These are phyloP conservation scores for Haplosporangium sp. DNA, from an alignment of 371 early-diverging fungal genomes.

Conservation along the genomic window DNA sequence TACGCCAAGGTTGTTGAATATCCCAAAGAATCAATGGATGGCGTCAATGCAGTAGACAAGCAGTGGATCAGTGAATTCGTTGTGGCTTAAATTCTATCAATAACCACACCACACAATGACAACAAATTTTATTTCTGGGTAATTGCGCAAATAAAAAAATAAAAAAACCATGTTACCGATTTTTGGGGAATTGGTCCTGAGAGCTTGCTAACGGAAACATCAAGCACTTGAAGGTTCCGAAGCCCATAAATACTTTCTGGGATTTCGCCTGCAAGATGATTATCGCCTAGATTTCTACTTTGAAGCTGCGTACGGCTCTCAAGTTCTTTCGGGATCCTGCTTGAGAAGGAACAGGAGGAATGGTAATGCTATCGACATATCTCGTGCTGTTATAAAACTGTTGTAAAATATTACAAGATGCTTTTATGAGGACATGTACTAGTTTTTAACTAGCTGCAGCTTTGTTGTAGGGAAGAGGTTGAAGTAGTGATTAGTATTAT, in stretches of 20 bases:
- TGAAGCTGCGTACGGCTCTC: constrained; percentile 29
- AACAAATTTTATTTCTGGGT: not conserved
- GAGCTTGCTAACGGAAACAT: constrained; percentile 32
- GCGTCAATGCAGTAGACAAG: constrained; percentile 60
- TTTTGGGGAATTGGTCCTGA: constrained; percentile 12
- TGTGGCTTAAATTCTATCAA: constrained; percentile 61
- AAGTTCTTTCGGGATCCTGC: constrained; percentile 21
- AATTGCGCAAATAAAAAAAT: not conserved
- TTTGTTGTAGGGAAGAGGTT: not conserved
- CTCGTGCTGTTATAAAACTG: constrained; percentile 35
- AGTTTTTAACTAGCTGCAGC: constrained; percentile 21
- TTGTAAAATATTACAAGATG: constrained; percentile 38
- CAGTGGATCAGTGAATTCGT: constrained; percentile 59
- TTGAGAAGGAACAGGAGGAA: not conserved
- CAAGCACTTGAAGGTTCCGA: constrained; percentile 30
- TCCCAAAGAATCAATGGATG: constrained; percentile 56
- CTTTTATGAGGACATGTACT: constrained; percentile 26
- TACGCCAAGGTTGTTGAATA: constrained; percentile 63
- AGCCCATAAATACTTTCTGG: constrained; percentile 29
- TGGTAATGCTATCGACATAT: constrained; percentile 28
- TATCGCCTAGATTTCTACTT: constrained; percentile 28
- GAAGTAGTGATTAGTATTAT: not conserved
- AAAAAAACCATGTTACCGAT: constrained; percentile 37
- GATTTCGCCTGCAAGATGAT: constrained; percentile 31
- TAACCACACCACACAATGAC: not conserved